Percentiles rank a stretch among this genome's conserved stretches.
These are phyloP conservation scores for Paramecium pentaurelia DNA, from an alignment of 73 alveolate species.

Conservation along the genomic window DNA sequence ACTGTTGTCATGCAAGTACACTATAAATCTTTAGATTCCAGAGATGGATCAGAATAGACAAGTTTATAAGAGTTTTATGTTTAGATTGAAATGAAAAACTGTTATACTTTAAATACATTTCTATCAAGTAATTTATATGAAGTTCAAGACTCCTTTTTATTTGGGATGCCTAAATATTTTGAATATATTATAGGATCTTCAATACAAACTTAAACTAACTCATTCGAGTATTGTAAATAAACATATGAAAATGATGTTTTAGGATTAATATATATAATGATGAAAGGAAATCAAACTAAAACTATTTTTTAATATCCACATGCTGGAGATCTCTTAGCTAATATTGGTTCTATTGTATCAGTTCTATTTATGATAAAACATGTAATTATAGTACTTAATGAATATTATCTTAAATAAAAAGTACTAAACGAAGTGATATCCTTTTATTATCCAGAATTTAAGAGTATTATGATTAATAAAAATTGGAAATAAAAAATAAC, in stretches of 20 bases:
- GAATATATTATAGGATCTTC: neutral
- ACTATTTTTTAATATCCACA: neutral
- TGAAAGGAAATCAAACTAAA: neutral
- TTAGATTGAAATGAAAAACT: neutral
- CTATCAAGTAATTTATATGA: neutral
- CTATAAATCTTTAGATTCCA: neutral
- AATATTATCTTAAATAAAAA: neutral
- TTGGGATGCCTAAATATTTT: neutral
- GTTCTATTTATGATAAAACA: neutral
- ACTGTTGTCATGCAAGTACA: neutral
- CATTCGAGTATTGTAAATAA: neutral
- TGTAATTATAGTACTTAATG: neutral
- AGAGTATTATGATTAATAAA: neutral
- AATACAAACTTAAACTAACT: neutral
- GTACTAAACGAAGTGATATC: neutral
- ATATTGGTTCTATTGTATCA: constrained; percentile 31
- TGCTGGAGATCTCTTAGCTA: neutral
- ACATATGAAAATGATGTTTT: neutral
- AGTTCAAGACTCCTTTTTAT: neutral
- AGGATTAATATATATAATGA: neutral
- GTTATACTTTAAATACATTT: neutral
- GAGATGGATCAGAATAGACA: neutral
- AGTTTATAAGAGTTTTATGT: neutral
- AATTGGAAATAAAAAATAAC: neutral
- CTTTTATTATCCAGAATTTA: neutral